These are phyloP conservation scores for Chloranthus sessilifolius DNA, from an alignment of 164 flowering plant species.

Conservation along the genomic window DNA sequence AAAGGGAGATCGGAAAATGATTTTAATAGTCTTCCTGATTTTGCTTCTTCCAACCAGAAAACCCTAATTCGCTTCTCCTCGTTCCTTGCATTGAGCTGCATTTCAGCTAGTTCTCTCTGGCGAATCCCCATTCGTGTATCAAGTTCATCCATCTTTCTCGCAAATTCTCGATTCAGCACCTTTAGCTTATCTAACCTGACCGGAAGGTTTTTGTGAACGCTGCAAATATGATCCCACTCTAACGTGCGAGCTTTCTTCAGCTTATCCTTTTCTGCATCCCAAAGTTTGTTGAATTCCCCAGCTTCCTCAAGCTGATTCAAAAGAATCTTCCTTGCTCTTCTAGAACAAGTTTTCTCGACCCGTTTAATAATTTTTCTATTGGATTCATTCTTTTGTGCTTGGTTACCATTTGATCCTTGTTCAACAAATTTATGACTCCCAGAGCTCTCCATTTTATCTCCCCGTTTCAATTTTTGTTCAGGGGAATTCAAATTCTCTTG, in stretches of 20 bases:
- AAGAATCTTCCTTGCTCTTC: conserved; percentile 28
- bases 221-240: conserved; percentile 35
- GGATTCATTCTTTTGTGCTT: conserved; percentile 12
- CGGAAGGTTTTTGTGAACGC: conserved; percentile 19
- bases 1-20: conserved; percentile 12
- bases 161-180: conserved; percentile 25
- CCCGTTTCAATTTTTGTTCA: too few relatives aligned
- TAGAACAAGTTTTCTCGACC: conserved; percentile 28
- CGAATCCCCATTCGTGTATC: conserved; percentile 17
- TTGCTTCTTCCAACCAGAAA: conserved; percentile 31
- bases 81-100: conserved; percentile 27
- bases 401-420: conserved; percentile 4
- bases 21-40: conserved; percentile 25
- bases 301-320: conserved; percentile 34
- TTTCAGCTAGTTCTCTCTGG: conserved; percentile 34
- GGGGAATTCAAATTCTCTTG: conserved; percentile 4
- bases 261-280: conserved; percentile 28
- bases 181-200: conserved; percentile 37
- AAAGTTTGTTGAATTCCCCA: conserved; percentile 16
- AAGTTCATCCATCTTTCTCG: conserved; percentile 33
- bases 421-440: conserved; percentile 6
- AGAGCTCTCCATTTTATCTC: conserved; percentile 20
- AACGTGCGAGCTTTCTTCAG: conserved; percentile 27
- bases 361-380: conserved; percentile 8
- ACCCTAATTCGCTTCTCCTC: conserved; percentile 23